These are phyloP conservation scores for Neotropicomus parvogracilis DNA, from an alignment of 1,284 basidiomycete genomes.

Conservation along the genomic window DNA sequence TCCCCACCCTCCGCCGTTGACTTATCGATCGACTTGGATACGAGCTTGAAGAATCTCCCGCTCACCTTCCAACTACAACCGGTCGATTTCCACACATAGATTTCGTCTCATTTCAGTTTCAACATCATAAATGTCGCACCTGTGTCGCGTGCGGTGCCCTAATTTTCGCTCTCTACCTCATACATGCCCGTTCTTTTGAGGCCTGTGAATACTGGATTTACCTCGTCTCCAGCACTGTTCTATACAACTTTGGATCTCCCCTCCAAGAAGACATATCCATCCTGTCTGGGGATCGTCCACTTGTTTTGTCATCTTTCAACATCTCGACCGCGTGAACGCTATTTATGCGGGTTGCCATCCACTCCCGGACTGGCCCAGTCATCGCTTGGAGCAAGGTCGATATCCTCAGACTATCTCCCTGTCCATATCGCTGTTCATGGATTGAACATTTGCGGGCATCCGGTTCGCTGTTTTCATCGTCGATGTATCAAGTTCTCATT, in stretches of 20 bases:
- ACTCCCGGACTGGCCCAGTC: conserved; percentile 21
- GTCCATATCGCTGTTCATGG: conserved; percentile 36
- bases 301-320: conserved; percentile 33
- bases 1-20: conserved; percentile 35
- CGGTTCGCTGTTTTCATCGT: conserved; percentile 28
- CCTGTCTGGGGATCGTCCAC: conserved; percentile 45
- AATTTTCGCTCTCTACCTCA: conserved; percentile 37
- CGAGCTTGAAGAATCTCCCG: conserved; percentile 38
- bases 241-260: conserved; percentile 36
- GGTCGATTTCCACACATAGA: conserved; percentile 28
- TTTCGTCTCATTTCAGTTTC: conserved; percentile 19
- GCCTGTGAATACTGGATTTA: conserved; percentile 37
- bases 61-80: conserved; percentile 11
- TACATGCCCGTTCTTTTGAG: conserved; percentile 32
- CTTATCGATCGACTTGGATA: conserved; percentile 51
- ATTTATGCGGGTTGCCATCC: conserved; percentile 32
- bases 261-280: conserved; percentile 59
- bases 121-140: conserved; percentile 32
- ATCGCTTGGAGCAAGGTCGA: conserved; percentile 26
- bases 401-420: conserved; percentile 35
- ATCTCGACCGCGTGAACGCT: conserved; percentile 34
- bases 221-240: conserved; percentile 27
- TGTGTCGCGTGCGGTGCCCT: conserved; percentile 25
- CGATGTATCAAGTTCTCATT: conserved; percentile 35
- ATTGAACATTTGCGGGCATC: conserved; percentile 33